A percentile compares a stretch with the other conserved stretches of the same genome.
Conservation (phyloP, 2,329 filamentous ascomycete species). For the Diaporthe sp. region DNA sequence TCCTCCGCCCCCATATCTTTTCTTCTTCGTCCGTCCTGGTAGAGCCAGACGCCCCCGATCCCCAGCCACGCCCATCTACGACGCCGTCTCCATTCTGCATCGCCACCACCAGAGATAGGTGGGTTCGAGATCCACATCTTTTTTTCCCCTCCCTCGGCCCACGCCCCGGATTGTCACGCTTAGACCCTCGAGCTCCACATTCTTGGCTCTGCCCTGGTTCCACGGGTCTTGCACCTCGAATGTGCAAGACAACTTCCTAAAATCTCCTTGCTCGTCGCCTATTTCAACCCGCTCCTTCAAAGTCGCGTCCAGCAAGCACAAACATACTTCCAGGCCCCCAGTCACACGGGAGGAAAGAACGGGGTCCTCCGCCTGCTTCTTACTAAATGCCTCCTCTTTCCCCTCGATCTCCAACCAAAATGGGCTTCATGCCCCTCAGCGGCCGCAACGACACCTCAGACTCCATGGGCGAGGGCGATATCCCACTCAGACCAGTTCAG, state of each 20-base stretch:
- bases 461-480: constrained; percentile 55
- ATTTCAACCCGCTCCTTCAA: neutral
- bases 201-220: constrained; percentile 14
- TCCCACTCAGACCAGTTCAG: constrained; percentile 66
- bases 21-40: constrained; percentile 6
- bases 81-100: constrained; percentile 7
- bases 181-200: constrained; percentile 19
- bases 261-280: neutral
- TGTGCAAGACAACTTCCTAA: constrained; percentile 4
- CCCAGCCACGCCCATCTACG: constrained; percentile 2
- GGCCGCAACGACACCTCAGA: constrained; percentile 39
- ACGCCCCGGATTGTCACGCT: constrained; percentile 14
- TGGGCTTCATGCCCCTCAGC: constrained; percentile 58
- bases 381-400: constrained; percentile 40
- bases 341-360: neutral
- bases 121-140: constrained; percentile 28
- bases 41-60: constrained; percentile 11
- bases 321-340: neutral
- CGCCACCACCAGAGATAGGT: constrained; percentile 19
- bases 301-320: neutral
- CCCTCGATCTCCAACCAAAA: constrained; percentile 50
- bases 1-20: constrained; percentile 2
- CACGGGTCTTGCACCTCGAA: neutral
- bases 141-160: neutral
- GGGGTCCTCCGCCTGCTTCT: neutral